Evolutionary conservation across 805 yeast genomes (phyloP).

Genomic region (Yarrowia phangngaensis): DNA sequence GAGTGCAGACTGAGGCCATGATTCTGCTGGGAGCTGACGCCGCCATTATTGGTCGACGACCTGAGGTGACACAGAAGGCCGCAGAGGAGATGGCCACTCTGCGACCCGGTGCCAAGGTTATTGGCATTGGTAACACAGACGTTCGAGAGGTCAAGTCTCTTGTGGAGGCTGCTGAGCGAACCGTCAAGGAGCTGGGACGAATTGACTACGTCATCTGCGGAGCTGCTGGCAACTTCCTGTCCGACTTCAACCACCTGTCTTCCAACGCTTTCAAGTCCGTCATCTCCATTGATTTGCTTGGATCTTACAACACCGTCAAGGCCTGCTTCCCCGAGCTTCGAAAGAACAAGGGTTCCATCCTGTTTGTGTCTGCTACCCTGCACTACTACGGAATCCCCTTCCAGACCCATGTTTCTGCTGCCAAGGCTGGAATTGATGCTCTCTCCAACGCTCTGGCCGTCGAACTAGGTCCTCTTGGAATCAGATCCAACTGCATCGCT

Average conservation of each 20-base stretch:
- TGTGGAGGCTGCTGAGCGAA: conserved; percentile 56
- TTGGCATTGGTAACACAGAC: conserved; percentile 71
- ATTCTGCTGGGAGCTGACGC: conserved; percentile 83
- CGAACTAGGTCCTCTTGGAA: conserved; percentile 86
- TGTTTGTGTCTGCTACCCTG: conserved; percentile 84
- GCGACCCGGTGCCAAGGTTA: conserved; percentile 58
- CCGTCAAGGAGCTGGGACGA: conserved; percentile 66
- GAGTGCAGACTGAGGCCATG: conserved; percentile 83
- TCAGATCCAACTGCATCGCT: conserved; percentile 78
- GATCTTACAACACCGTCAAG: conserved; percentile 85
- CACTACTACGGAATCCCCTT: conserved; percentile 87
- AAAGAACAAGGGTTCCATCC: conserved; percentile 61
- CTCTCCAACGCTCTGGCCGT: conserved; percentile 78
- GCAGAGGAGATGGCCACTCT: conserved; percentile 62
- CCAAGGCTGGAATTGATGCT: conserved; percentile 94
- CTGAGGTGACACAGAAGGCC: conserved; percentile 58
- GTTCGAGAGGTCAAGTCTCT: conserved; percentile 68
- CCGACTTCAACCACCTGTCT: conserved; percentile 73
- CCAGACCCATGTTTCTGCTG: conserved; percentile 89
- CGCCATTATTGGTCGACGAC: conserved; percentile 76
- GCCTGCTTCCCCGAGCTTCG: conserved; percentile 67
- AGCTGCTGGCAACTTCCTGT: conserved; percentile 90
- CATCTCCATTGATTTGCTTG: conserved; percentile 78
- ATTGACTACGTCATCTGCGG: conserved; percentile 90
- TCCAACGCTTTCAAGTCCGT: conserved; percentile 87